Conservation (phyloP, 495 filamentous ascomycete genomes). For the Penicillium roqueforti region DNA sequence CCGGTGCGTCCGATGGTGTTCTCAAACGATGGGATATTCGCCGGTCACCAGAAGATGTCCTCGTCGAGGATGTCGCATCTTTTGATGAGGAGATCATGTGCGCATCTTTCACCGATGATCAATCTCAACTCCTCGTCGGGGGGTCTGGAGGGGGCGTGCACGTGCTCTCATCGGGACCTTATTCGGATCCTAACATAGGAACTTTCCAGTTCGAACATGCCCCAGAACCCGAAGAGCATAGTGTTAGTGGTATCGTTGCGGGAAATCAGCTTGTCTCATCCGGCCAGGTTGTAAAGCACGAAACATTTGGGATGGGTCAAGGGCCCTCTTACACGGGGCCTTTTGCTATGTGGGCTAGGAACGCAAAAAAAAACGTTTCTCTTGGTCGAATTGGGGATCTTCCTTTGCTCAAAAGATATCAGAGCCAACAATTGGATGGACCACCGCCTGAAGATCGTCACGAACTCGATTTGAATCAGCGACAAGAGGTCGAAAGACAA, state of each 20-base stretch:
- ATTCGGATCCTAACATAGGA: slow-evolving; percentile 14
- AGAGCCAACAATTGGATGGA: slow-evolving; percentile 32
- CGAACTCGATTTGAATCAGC: slow-evolving; percentile 20
- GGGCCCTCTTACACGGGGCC: slow-evolving; percentile 44
- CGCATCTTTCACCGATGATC: slow-evolving; percentile 71
- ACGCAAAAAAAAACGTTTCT: slow-evolving; percentile 13
- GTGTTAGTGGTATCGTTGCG: slow-evolving; percentile 24
- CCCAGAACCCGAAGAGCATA: slow-evolving; percentile 13
- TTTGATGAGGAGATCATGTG: slow-evolving; percentile 50
- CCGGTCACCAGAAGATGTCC: slow-evolving; percentile 52
- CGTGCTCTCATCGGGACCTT: slow-evolving; percentile 51
- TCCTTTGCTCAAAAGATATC: slow-evolving; percentile 19
- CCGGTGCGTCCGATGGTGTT: slow-evolving; percentile 83
- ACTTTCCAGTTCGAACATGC: slow-evolving; percentile 25
- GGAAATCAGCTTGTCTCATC: slow-evolving; percentile 27
- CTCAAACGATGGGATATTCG: slow-evolving; percentile 83
- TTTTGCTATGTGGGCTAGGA: slow-evolving; percentile 42
- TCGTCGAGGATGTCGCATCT: slow-evolving; percentile 56
- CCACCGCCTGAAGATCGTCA: slow-evolving; percentile 13
- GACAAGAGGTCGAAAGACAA: slow-evolving; percentile 15
- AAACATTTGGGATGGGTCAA: slow-evolving; percentile 42
- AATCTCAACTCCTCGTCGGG: slow-evolving; percentile 66
- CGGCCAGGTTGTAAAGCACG: slow-evolving; percentile 38
- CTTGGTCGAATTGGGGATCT: slow-evolving; percentile 13
- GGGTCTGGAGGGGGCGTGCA: slow-evolving; percentile 72